Conservation (phyloP, 345 rosid species). For the Durio zibethinus region DNA sequence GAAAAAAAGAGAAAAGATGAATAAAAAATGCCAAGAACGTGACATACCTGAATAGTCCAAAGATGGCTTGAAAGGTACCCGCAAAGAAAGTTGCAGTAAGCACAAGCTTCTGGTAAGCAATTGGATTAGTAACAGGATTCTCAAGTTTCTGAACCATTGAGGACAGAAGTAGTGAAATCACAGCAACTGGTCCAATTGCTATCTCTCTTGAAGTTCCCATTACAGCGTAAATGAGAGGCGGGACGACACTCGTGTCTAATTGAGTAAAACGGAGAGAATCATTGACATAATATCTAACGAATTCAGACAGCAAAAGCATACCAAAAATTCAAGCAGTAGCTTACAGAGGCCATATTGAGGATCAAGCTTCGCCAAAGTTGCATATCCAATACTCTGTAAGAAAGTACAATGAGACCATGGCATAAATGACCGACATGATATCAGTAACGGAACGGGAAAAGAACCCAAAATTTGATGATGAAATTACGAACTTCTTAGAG, state of each 20-base stretch:
- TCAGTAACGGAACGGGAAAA: neutral
- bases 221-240: constrained; percentile 78
- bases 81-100: constrained; percentile 79
- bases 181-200: constrained; percentile 94
- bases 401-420: neutral
- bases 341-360: constrained; percentile 94
- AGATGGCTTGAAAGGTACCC: constrained; percentile 73
- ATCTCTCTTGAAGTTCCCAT: constrained; percentile 95
- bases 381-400: constrained; percentile 88
- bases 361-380: constrained; percentile 88
- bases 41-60: constrained; percentile 65
- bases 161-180: constrained; percentile 75
- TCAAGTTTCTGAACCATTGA: constrained; percentile 63
- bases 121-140: constrained; percentile 63
- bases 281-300: neutral
- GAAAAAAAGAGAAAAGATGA: too few relatives aligned
- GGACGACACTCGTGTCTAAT: constrained; percentile 80
- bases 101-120: constrained; percentile 59
- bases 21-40: neutral
- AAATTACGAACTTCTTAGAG: neutral
- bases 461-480: neutral
- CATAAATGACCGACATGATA: neutral
- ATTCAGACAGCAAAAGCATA: neutral
- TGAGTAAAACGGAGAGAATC: constrained; percentile 16
- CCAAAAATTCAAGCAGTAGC: constrained; percentile 20